Evolutionary conservation across 2,329 filamentous ascomycete species (phyloP).

Genomic region (Aureobasidium sp.): DNA sequence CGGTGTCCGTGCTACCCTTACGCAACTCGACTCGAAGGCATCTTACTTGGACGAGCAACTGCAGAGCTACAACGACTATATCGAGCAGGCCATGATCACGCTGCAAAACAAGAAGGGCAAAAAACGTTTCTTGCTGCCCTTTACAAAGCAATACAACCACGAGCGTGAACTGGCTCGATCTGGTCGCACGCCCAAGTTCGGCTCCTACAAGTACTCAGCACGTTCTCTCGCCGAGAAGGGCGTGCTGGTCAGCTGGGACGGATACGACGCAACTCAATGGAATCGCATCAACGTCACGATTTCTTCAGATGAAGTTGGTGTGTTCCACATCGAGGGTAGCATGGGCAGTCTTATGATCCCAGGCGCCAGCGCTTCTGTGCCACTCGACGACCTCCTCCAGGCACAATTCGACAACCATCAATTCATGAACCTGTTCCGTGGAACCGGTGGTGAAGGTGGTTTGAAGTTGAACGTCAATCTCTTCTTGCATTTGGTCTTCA

Average conservation of each 20-base stretch:
- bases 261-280: constrained; percentile 74
- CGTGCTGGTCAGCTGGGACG: constrained; percentile 84
- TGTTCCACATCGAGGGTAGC: constrained; percentile 87
- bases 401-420: constrained; percentile 96
- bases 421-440: constrained; percentile 90
- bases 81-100: constrained; percentile 96
- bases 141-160: constrained; percentile 98
- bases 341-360: constrained; percentile 93
- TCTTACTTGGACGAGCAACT: constrained; percentile 89
- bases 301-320: constrained; percentile 83
- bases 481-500: constrained; percentile 92
- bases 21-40: constrained; percentile 75
- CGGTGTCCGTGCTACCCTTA: constrained; percentile 64
- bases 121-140: constrained; percentile 88
- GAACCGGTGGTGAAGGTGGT: constrained; percentile 26
- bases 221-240: constrained; percentile 85
- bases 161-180: constrained; percentile 88
- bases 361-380: constrained; percentile 77
- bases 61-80: constrained; percentile 98
- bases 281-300: constrained; percentile 91
- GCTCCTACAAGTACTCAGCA: constrained; percentile 93
- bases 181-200: constrained; percentile 92
- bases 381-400: constrained; percentile 87
- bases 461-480: constrained; percentile 93
- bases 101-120: constrained; percentile 95